Conservation (phyloP, 805 yeast species). For the Cyberlindnera mrakii region DNA sequence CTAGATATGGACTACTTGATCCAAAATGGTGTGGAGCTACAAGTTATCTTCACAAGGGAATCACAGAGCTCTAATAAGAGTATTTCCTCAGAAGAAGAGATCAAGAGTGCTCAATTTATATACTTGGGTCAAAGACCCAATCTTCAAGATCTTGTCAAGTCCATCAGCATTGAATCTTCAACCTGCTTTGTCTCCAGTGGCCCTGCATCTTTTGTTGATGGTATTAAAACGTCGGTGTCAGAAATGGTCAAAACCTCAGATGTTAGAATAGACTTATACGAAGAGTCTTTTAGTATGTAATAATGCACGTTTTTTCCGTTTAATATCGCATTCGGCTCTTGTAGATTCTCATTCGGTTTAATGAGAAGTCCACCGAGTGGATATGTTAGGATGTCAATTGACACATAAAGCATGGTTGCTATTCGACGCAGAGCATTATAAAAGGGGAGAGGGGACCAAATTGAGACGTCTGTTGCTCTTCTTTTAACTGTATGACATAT, state of each 20-base stretch:
- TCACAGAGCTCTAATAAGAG: neutral
- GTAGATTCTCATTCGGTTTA: too few relatives aligned
- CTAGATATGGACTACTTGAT: slow-evolving; percentile 36
- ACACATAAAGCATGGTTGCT: neutral
- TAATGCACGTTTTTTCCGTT: neutral
- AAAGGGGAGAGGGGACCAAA: neutral
- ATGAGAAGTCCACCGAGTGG: too few relatives aligned
- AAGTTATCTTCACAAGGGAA: slow-evolving; percentile 15
- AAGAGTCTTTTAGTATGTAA: slow-evolving; percentile 26
- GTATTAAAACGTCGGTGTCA: slow-evolving; percentile 42
- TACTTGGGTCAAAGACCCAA: slow-evolving; percentile 11
- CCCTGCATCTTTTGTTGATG: slow-evolving; percentile 52
- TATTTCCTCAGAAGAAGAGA: neutral
- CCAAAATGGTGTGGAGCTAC: slow-evolving; percentile 19
- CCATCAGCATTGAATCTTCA: slow-evolving; percentile 29
- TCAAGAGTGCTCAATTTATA: neutral
- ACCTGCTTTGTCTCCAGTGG: slow-evolving; percentile 58
- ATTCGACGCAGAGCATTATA: neutral
- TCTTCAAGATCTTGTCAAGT: slow-evolving; percentile 7
- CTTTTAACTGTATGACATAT: neutral
- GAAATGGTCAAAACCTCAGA: slow-evolving; percentile 27
- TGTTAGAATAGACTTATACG: slow-evolving; percentile 26
- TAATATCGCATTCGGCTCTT: neutral
- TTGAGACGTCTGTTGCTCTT: neutral
- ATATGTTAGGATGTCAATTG: neutral